Base-by-base conservation (phyloP, 2,329 filamentous ascomycete species). In the Geosmithia flava region DNA sequence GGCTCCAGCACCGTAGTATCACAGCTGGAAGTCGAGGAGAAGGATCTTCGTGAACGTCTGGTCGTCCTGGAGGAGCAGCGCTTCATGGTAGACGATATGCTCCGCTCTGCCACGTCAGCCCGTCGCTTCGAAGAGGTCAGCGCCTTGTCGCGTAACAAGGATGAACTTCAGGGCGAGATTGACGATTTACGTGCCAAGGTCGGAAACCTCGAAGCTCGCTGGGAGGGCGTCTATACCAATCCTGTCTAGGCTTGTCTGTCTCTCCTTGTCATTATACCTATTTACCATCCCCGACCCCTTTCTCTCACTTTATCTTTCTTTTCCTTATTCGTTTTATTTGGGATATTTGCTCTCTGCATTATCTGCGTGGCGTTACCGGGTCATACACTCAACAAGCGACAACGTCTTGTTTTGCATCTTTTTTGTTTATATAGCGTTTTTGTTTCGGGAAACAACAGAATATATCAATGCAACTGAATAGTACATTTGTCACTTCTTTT, bases 31-130 rank as follows among this genome's bases (percentile, higher is more conserved):
- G 78, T 76, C 0, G 88, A 95, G 60, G 89, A 95, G 62, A 91
- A 87, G 60, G 79, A 87, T 19, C 68, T 94, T 1, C 78, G 85
- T 16, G 89, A 95, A 58, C 73, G 81, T 3, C 68, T 95, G 13
- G 85, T 93, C 29, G 83, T 96, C 7, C 72, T 96, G 1, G 88
- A 95, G 62, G 90, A 96, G 65, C 90, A 96, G 62, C 84, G 82
- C 53, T 95, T 94, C 64, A 80, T 95, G 66, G 88, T 96, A 0
- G 80, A 82, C 39, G 81, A 87, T 55, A 95, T 95, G 88, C 79
- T 95, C 43, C 78, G 78, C 7, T 79, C 83, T 51, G 87, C 89
- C 0, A 83, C 83, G 45, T 83, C 81, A 42, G 78, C 85, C 11
- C 72, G 87, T 27, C 81, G 87, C 50, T 94, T 95, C 55, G 90